Evolutionary conservation across 495 filamentous ascomycete genomes (phyloP).

Genomic region (Xanthoparmelia taractica): DNA sequence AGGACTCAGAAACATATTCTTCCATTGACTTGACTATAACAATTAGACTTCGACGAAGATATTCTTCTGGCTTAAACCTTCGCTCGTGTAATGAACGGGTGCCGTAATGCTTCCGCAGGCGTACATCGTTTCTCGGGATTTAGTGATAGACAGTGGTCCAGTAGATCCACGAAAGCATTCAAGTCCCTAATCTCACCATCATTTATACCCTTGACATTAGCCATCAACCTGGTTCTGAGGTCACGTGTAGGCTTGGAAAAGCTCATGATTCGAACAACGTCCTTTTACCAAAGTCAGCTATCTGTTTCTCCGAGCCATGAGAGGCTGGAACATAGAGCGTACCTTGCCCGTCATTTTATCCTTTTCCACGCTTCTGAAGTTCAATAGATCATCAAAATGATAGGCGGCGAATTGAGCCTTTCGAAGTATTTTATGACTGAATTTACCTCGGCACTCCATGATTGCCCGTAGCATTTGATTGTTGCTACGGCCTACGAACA

Average conservation of each 20-base stretch:
- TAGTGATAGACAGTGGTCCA: slow-evolving; percentile 78
- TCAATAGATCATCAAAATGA: slow-evolving; percentile 82
- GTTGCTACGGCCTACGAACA: slow-evolving; percentile 91
- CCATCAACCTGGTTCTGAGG: slow-evolving; percentile 65
- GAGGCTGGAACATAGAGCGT: slow-evolving; percentile 23
- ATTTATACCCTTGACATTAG: slow-evolving; percentile 62
- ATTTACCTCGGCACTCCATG: slow-evolving; percentile 92
- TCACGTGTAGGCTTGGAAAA: slow-evolving; percentile 77
- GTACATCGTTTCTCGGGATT: slow-evolving; percentile 93
- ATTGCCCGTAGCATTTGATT: slow-evolving; percentile 95
- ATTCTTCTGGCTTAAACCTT: not conserved
- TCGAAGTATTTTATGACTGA: slow-evolving; percentile 77
- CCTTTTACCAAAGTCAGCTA: slow-evolving; percentile 35
- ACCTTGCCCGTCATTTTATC: slow-evolving; percentile 80
- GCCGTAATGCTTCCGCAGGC: slow-evolving; percentile 75
- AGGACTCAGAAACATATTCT: too few relatives aligned
- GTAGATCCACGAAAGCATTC: slow-evolving; percentile 70
- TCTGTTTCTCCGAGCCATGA: slow-evolving; percentile 11
- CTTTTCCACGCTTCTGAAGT: slow-evolving; percentile 78
- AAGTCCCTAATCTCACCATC: slow-evolving; percentile 73
- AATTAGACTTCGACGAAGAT: not conserved
- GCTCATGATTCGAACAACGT: slow-evolving; percentile 58
- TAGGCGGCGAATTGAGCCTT: slow-evolving; percentile 61
- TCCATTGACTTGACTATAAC: too few relatives aligned
- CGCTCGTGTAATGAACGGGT: slow-evolving; percentile 61